Base-by-base conservation (phyloP, 129 eudicot species). In the Smallanthus sonchifolius region DNA sequence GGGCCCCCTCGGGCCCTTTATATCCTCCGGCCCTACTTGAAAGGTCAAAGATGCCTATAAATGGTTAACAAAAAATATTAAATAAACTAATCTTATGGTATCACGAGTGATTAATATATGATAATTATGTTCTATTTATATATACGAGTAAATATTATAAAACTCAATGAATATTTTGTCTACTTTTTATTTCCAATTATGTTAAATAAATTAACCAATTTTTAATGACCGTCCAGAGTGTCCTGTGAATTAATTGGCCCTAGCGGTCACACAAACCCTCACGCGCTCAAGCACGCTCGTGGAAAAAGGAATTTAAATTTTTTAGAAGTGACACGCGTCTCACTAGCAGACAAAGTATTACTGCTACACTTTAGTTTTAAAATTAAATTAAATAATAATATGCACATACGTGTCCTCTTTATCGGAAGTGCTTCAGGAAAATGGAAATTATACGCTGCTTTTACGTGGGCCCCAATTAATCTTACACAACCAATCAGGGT, bases 371-470 rank as follows among this genome's bases (percentile, higher is more conserved):
- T 71, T 78, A 2, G 14, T 61, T 70, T 15, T 11, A 48, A 62
- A 65, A 67, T 13, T 4, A 16, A 78, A 62, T 13, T 10, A 34
- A 56, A 20, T 56, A 56, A 56, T 55, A 56, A 44, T 44, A 44
- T 39, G 39, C 37, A 28, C 44, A 49, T 78, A 78, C 82, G 72
- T 78, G 82, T 49, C 77, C 77, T 62, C 77, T 78, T 78, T 70
- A 62, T 78, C 16, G 30, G 66, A 71, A 71, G 73, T 78, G 82
- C 73, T 78, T 70, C 82, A 37, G n/a, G n/a, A n/a, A n/a, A n/a
- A n/a, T n/a, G 42, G 60, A 78, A 78, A 78, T 62, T 76, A 78
- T 78, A 78, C 67, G 72, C 60, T 70, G 28, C 71, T 63, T 78
- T 78, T 36, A 10, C 4, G 48, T 62, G 66, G 82, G 73, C 19